Conservation (phyloP, 1,139 yeast genomes). For the Taphrina betulina region DNA sequence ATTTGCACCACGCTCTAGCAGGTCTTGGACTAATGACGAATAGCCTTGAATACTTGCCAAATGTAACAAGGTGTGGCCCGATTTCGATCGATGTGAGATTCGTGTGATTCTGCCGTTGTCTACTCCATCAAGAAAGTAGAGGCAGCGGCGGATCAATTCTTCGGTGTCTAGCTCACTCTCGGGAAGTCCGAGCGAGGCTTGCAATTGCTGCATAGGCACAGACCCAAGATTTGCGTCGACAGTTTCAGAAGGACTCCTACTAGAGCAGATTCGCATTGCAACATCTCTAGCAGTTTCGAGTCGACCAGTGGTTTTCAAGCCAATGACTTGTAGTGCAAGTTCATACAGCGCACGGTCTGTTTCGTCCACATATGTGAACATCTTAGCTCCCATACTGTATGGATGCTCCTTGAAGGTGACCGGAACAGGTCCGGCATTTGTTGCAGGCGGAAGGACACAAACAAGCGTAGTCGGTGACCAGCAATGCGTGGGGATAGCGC, state of each 20-base stretch:
- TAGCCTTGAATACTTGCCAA: conserved; percentile 77
- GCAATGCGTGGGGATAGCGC: conserved; percentile 85
- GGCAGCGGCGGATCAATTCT: conserved; percentile 54
- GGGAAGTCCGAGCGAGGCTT: conserved; percentile 38
- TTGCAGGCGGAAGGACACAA: conserved; percentile 87
- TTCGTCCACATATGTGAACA: conserved; percentile 88
- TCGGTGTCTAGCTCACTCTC: conserved; percentile 59
- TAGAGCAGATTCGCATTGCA: conserved; percentile 24
- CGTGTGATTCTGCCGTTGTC: conserved; percentile 61
- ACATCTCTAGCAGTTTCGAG: conserved; percentile 74
- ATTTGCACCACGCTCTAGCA: conserved; percentile 77
- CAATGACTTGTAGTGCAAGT: conserved; percentile 88
- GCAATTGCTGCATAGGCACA: conserved; percentile 9
- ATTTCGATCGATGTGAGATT: conserved; percentile 73
- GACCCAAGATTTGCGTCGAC: conserved; percentile 1
- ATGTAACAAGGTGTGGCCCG: conserved; percentile 87
- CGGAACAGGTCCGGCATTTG: conserved; percentile 83
- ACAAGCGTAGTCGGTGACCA: conserved; percentile 96
- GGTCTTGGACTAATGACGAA: conserved; percentile 57
- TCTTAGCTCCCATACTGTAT: conserved; percentile 48
- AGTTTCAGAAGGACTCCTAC: conserved; percentile 23
- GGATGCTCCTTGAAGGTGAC: conserved; percentile 66
- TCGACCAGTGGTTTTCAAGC: conserved; percentile 90
- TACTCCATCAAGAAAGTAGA: conserved; percentile 61
- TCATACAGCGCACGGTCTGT: conserved; percentile 90